Percentiles rank a stretch among this genome's conserved stretches.
Conservation (phyloP, 1,139 yeast species). For the Yamadazyma sp. region DNA sequence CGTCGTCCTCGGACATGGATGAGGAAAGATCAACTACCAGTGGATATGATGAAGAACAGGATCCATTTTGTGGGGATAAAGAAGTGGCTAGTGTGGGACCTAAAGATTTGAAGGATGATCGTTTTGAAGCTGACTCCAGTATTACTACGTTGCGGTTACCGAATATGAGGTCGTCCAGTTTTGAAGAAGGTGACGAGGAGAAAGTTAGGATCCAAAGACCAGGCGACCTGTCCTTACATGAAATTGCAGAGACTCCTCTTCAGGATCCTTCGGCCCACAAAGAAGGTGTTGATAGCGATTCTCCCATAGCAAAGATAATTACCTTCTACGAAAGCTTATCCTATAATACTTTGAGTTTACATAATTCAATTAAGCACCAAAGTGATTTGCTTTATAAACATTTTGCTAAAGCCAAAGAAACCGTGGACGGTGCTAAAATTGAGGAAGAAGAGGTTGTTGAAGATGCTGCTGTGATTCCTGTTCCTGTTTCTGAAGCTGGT, state of each 20-base stretch:
- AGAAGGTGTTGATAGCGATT: neutral
- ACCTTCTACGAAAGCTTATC: slow-evolving; percentile 29
- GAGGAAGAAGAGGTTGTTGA: neutral
- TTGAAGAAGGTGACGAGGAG: neutral
- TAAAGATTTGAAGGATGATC: slow-evolving; percentile 7
- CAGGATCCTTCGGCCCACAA: neutral
- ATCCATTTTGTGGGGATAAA: slow-evolving; percentile 1
- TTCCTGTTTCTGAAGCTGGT: neutral
- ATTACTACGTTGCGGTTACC: slow-evolving; percentile 22
- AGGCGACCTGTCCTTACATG: neutral
- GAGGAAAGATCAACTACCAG: slow-evolving; percentile 33
- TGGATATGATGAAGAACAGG: slow-evolving; percentile 5
- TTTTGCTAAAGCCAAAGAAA: slow-evolving; percentile 2
- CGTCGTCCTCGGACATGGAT: slow-evolving; percentile 44
- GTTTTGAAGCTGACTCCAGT: slow-evolving; percentile 11
- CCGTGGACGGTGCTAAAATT: neutral
- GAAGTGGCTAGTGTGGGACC: slow-evolving; percentile 3
- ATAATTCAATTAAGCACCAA: slow-evolving; percentile 26
- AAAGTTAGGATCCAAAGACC: neutral
- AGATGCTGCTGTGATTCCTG: neutral
- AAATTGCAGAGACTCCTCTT: neutral
- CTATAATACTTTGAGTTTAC: slow-evolving; percentile 16
- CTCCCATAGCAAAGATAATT: slow-evolving; percentile 17
- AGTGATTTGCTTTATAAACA: slow-evolving; percentile 24
- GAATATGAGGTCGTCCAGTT: slow-evolving; percentile 1